Evolutionary conservation across 768 basidiomycete species (phyloP), one percentile per base, ranked within the genome.

Genomic region (Tubosaeta sp.): DNA sequence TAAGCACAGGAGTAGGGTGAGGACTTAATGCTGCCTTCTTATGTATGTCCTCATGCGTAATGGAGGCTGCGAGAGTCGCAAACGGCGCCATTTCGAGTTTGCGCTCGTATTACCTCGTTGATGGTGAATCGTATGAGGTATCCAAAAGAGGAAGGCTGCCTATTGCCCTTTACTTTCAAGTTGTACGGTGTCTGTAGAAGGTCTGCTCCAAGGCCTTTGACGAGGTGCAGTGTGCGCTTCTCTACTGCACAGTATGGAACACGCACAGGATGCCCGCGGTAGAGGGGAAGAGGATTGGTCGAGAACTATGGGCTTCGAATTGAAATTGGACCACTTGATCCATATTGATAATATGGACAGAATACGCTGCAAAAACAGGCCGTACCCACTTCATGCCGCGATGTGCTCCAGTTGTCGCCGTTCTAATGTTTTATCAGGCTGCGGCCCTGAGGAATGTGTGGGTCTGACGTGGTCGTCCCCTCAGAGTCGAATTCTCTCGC

Each of bases 1-100:
- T 68, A 44, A 84, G 74, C 2, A 82, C 70, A 5, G 82, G 78
- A 0, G 83, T 78, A 8, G 64, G 61, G 44, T 72, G 73, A 44
- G 69, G 61, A 11, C 9, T 9, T 45, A 36, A 38, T 36, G 51
- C 21, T 14, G 53, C 44, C 38, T 66, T 68, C 40, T 69, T 68
- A 14, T 67, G 58, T 18, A 81, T 69, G 55, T 82, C 77, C 21
- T 74, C 70, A 7, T 51, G 60, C 10, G 68, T 61, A 10, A 69
- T 46, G 18, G 58, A 44, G 46, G 62, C 49, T 24, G 68, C 68
- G 12, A 69, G 57, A n/a, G 52, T 57, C 50, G 63, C 57, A 35
- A 64, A 66, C 31, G 57, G 61, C 14, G 69, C 46, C 67, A 67
- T 61, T 48, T 48, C 42, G 27, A 27, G 27, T 46, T 10, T 13